Evolutionary conservation across 2,329 filamentous ascomycete genomes (phyloP), one percentile per base, ranked within the genome.

Genomic region (Parastagonospora nodorum): DNA sequence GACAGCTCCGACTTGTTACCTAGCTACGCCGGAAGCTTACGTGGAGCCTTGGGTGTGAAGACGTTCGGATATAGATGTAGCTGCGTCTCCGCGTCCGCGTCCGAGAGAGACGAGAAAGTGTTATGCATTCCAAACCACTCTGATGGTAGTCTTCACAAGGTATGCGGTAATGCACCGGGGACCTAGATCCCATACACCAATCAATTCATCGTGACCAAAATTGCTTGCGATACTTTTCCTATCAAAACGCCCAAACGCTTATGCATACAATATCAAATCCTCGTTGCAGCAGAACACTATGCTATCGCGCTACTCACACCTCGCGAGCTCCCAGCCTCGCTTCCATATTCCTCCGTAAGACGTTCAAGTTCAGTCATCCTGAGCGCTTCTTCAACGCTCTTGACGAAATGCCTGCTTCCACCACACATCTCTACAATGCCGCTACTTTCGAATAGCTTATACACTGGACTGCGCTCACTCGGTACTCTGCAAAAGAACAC

Each of bases 381-480:
- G 61, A 99, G 74, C 2, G 94, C 94, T 69, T 96, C 89, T 44
- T 92, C 86, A 1, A 97, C 92, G 59, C 89, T 88, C 19, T 83
- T 80, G 8, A 96, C 88, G 73, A 97, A 96, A 63, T 94, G 87
- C 1, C 80, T 73, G 67, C 84, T 80, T 0, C 92, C 93, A 2
- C 93, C 93, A 50, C 88, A 89, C 45, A 89, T 79, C 1, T 90
- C 89, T 1, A 97, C 84, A 59, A 99, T 97, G 3, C 94, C 93
- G 61, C 89, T 92, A 46, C 83, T 80, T 47, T 85, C 79, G 76
- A 97, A 90, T 45, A 91, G 78, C 43, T 80, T 75, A 80, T 88
- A 93, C 0, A 95, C 88, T 2, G 81, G 75, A 50, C 75, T 79
- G 14, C 75, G 74, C 27, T 77, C 73, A 8, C 66, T 68, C 0